Evolutionary conservation across 352 stramenopile species (phyloP).

Genomic region (Globisporangium cederbergense): DNA sequence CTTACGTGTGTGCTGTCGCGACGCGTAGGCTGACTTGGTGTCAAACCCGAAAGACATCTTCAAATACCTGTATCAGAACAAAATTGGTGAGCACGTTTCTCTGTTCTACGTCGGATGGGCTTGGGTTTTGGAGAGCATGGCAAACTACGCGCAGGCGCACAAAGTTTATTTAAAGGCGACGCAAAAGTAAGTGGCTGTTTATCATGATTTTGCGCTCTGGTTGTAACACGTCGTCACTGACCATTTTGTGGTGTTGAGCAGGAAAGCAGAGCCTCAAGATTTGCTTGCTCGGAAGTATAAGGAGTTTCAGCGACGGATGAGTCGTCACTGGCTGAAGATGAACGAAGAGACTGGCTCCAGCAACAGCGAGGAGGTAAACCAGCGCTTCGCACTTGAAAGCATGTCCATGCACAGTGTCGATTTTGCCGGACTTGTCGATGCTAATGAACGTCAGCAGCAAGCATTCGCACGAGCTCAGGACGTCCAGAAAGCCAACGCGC

Average conservation of each 20-base stretch:
- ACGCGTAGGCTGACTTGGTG: slow-evolving; percentile 68
- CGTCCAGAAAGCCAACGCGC: slow-evolving; percentile 53
- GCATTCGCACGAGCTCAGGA: slow-evolving; percentile 48
- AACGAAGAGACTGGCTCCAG: slow-evolving; percentile 34
- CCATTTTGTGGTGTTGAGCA: slow-evolving; percentile 16
- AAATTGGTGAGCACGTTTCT: slow-evolving; percentile 75
- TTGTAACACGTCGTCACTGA: not conserved
- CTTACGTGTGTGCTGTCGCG: slow-evolving; percentile 6
- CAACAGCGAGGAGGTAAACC: slow-evolving; percentile 34
- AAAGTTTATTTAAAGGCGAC: slow-evolving; percentile 86
- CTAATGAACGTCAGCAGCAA: slow-evolving; percentile 66
- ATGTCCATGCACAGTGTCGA: slow-evolving; percentile 47
- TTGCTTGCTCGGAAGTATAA: slow-evolving; percentile 73
- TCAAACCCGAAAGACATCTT: slow-evolving; percentile 88
- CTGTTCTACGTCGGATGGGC: slow-evolving; percentile 88
- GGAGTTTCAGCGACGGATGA: slow-evolving; percentile 83
- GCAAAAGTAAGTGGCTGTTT: slow-evolving; percentile 60
- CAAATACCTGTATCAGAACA: slow-evolving; percentile 86
- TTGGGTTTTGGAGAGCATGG: slow-evolving; percentile 76
- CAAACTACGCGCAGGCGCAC: slow-evolving; percentile 79
- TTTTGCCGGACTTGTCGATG: slow-evolving; percentile 50
- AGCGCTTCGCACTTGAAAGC: slow-evolving; percentile 59
- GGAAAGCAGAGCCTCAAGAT: slow-evolving; percentile 67
- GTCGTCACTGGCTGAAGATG: slow-evolving; percentile 73
- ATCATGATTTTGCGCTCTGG: not conserved